Evolutionary conservation across 2,329 filamentous ascomycete species (phyloP), one percentile per base, ranked within the genome.

Genomic region (Alternaria incomplexa): DNA sequence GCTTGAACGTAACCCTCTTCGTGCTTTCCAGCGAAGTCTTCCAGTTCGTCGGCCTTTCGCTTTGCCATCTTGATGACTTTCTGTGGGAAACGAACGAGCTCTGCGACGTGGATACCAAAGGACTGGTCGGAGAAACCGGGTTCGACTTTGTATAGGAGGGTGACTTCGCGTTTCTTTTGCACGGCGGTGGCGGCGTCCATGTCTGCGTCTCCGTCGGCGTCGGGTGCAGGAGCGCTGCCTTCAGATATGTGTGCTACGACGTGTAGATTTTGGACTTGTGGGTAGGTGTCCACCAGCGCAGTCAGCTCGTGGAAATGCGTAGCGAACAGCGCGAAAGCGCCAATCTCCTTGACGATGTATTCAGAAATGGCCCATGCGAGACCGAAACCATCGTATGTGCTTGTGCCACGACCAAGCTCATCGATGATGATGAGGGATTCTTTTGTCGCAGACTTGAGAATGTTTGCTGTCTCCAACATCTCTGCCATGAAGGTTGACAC

Each of bases 31-130:
- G 92, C 91, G 73, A 99, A 99, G 79, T 99, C 96, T 79, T 99
- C 96, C 36, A 99, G 86, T 84, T 99, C 96, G 79, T 98, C 96
- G 0, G 96, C 96, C 83, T 99, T 99, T 72, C 96, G 89, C 83
- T 97, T 97, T n/a, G 96, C 96, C 96, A 99, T 99, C 67, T 93
- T 93, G 64, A 99, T 92, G 15, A 99, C 96, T 83, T 99, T 99
- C 72, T 93, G 90, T 0, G 96, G 96, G 83, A 99, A 99, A 47
- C 94, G 89, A 20, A 99, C 96, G 6, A 99, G 87, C 82, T 99
- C 96, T 1, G 96, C 96, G 13, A 99, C 96, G 81, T 99, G 96
- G 72, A 99, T 99, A 72, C 96, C 96, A 79, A 99, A 99, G 62
- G 91, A 96, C 82, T 99, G 96, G 80, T 99, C 96, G 77, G 93